These are phyloP conservation scores for Prunus campanulata DNA, from an alignment of 306 rosid genomes.

Conservation along the genomic window DNA sequence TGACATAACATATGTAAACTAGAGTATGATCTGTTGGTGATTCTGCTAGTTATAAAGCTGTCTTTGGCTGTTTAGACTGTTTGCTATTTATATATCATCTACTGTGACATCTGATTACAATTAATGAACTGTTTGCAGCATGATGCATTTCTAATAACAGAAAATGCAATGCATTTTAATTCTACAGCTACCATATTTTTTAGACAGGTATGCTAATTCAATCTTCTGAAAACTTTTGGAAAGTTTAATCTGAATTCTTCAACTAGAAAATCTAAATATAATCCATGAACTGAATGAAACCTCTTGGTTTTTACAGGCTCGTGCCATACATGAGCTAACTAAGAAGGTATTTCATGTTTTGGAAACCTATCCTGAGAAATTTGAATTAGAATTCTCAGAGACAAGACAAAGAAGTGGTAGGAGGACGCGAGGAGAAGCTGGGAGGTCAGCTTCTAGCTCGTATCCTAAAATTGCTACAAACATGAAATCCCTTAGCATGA, in stretches of 20 bases:
- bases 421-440: conserved; percentile 38
- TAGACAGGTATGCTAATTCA: conserved; percentile 52
- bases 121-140: conserved; percentile 45
- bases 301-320: conserved; percentile 49
- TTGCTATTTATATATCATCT: neutral
- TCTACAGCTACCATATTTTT: conserved; percentile 57
- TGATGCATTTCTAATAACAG: conserved; percentile 54
- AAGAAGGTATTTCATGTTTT: conserved; percentile 46
- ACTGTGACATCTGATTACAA: neutral
- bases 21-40: no score
- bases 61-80: neutral
- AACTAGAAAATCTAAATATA: neutral
- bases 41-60: no score
- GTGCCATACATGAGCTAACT: conserved; percentile 47
- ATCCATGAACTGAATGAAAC: conserved; percentile 1
- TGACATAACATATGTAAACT: no score
- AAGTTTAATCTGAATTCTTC: conserved; percentile 1
- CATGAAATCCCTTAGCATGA: conserved; percentile 29
- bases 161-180: conserved; percentile 74
- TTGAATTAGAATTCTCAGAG: conserved; percentile 49
- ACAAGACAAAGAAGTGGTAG: conserved; percentile 33
- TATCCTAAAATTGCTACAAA: conserved; percentile 14
- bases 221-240: neutral
- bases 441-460: conserved; percentile 22
- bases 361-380: conserved; percentile 46